Evolutionary conservation across 2,329 filamentous ascomycete species (phyloP), one percentile per base, ranked within the genome.

Genomic region (Eurotiales sp.): DNA sequence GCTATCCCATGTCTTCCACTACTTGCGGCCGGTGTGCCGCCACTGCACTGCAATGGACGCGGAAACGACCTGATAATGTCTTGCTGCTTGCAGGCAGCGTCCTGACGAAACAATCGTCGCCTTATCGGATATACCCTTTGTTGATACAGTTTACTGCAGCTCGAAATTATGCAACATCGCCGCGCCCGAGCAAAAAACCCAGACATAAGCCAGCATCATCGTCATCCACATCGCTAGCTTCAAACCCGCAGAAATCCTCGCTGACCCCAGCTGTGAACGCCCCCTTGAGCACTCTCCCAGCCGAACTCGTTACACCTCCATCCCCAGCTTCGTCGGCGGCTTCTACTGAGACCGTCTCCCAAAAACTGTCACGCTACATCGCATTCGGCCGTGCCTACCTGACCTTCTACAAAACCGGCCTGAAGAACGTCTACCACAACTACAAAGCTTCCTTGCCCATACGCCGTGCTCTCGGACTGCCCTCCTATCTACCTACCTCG

Each of bases 401-500:
- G 8, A 70, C 71, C 30, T 97, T 97, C 79, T 97, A 96, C 82
- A 95, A 93, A 72, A 79, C 82, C 1, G 92, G 91, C 15, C 71
- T 96, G 27, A 84, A 84, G 64, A 83, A 86, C 60, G 84, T 95
- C 46, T 84, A 83, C 66, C 72, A 75, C 53, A 96, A 95, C 58
- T 75, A 77, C 58, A 58, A 68, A 64, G 60, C 62, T 50, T 59
- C 68, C 27, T 22, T 71, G 48, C 56, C 65, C 55, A 50, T 68
- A 44, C 54, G 67, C 42, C 51, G 66, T 59, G 27, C 62, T 58
- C 52, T 68, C 41, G 58, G 65, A 44, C 39, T 71, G 41, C 54
- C 61, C 17, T 53, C 48, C 44, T 64, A 71, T 55, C 29, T 76
- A 65, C 66, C 65, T 10, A 58, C 51, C 30, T 69, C 64, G 0